Evolutionary conservation across 129 eudicot genomes (phyloP).

Genomic region (Lactuca saligna): DNA sequence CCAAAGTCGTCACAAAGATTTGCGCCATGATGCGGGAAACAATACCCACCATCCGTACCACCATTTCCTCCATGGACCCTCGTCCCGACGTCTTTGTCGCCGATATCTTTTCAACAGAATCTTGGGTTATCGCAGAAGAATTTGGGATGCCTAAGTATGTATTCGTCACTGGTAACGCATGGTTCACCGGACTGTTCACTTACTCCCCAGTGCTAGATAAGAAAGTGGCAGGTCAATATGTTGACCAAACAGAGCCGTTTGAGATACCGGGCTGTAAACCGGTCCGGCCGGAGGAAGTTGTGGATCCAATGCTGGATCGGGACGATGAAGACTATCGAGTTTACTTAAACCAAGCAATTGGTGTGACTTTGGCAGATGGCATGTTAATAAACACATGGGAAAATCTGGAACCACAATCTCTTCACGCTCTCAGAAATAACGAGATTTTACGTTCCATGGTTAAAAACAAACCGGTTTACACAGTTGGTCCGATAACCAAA

Average conservation of each 20-base stretch:
- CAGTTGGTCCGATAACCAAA: constrained; percentile 60
- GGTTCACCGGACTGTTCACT: constrained; percentile 37
- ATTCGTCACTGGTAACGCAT: constrained; percentile 42
- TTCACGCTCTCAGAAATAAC: constrained; percentile 38
- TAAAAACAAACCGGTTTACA: constrained; percentile 49
- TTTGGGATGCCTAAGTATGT: constrained; percentile 46
- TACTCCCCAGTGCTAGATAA: constrained; percentile 47
- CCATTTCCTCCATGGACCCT: constrained; percentile 42
- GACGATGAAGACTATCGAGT: constrained; percentile 38
- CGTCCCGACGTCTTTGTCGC: constrained; percentile 38
- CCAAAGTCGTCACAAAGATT: constrained; percentile 39
- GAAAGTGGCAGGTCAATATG: constrained; percentile 48
- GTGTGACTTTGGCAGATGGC: constrained; percentile 44
- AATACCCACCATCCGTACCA: constrained; percentile 31
- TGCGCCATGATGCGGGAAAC: constrained; percentile 49
- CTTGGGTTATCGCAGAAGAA: constrained; percentile 48
- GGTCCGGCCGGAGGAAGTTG: constrained; percentile 51
- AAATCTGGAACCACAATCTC: constrained; percentile 46
- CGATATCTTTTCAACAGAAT: constrained; percentile 46
- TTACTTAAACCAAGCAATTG: constrained; percentile 27
- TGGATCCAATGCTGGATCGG: constrained; percentile 61
- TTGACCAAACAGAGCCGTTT: constrained; percentile 43
- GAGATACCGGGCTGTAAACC: constrained; percentile 66
- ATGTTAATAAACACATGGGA: constrained; percentile 69
- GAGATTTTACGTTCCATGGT: constrained; percentile 24